Percentiles rank a stretch among this genome's conserved stretches.
phyloP scores from a whole-genome alignment of 129 eudicot species.

The Oenanthe sinensis region DNA sequence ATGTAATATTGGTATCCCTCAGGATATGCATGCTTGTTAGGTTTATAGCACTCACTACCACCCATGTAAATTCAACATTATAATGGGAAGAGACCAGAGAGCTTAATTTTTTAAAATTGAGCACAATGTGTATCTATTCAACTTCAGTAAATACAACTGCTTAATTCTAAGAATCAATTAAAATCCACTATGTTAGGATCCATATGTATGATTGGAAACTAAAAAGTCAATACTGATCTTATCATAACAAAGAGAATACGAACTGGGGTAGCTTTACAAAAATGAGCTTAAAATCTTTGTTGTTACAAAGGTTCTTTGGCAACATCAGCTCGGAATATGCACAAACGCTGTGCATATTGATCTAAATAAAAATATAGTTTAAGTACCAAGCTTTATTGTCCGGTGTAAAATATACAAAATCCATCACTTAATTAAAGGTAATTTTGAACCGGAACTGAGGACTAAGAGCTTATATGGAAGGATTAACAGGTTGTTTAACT shows the following conservation, averaged over 20 bases:
- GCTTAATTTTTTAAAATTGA: background rate
- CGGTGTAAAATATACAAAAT: background rate
- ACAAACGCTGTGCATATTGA: too few relatives aligned
- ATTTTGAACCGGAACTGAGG: background rate
- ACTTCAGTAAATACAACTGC: background rate
- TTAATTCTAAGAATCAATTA: background rate
- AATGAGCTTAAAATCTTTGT: background rate
- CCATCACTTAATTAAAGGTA: too few relatives aligned
- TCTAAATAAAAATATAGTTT: background rate
- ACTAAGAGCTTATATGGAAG: background rate
- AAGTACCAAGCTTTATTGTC: background rate
- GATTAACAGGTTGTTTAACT: background rate
- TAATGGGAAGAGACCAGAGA: background rate
- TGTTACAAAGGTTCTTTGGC: background rate
- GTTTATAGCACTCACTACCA: background rate
- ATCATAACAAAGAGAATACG: background rate
- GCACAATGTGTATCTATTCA: background rate
- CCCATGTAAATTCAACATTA: background rate
- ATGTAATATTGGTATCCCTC: background rate
- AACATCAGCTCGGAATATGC: too few relatives aligned
- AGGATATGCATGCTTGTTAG: background rate
- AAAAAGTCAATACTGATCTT: background rate
- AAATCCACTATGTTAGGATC: background rate
- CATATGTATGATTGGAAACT: background rate
- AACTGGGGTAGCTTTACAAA: background rate